phyloP scores from a whole-genome alignment of 2,329 filamentous ascomycete species.

The Aspergillus nomiae region DNA sequence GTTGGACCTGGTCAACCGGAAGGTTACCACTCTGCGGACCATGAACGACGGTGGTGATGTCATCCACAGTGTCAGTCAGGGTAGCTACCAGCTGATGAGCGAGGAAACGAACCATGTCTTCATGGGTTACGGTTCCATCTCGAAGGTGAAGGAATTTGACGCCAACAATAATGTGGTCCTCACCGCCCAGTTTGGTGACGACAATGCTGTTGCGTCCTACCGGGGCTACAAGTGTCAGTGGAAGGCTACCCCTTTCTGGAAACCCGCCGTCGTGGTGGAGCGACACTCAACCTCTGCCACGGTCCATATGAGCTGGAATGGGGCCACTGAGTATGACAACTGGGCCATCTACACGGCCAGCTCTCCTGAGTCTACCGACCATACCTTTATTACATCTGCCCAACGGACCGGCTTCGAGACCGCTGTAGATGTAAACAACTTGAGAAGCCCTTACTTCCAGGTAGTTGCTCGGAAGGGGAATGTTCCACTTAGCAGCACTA shows the following conservation, averaged over 20 bases:
- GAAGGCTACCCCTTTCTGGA: conserved; percentile 35
- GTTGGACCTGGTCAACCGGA: conserved; percentile 27
- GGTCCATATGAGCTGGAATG: conserved; percentile 44
- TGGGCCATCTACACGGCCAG: conserved; percentile 37
- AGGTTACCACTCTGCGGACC: conserved; percentile 23
- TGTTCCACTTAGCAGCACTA: conserved; percentile 25
- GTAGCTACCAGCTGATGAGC: conserved; percentile 30
- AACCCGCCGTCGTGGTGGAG: conserved; percentile 25
- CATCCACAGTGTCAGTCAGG: conserved; percentile 32
- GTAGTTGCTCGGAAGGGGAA: conserved; percentile 32
- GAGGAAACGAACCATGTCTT: conserved; percentile 27
- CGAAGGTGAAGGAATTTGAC: conserved; percentile 40
- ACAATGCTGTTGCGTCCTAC: conserved; percentile 36
- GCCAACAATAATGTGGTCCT: conserved; percentile 32
- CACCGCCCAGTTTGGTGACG: conserved; percentile 35
- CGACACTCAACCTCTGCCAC: conserved; percentile 17
- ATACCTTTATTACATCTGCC: conserved; percentile 23
- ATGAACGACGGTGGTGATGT: conserved; percentile 25
- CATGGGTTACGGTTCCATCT: conserved; percentile 38
- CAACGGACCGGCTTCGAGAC: conserved; percentile 34
- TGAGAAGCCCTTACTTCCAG: conserved; percentile 26
- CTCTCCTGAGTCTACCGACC: conserved; percentile 19
- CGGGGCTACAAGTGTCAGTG: conserved; percentile 39
- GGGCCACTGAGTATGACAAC: conserved; percentile 38
- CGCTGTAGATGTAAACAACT: conserved; percentile 16